phyloP scores from a whole-genome alignment of 257 asterid genomes.

The Rauvolfia tetraphylla region DNA sequence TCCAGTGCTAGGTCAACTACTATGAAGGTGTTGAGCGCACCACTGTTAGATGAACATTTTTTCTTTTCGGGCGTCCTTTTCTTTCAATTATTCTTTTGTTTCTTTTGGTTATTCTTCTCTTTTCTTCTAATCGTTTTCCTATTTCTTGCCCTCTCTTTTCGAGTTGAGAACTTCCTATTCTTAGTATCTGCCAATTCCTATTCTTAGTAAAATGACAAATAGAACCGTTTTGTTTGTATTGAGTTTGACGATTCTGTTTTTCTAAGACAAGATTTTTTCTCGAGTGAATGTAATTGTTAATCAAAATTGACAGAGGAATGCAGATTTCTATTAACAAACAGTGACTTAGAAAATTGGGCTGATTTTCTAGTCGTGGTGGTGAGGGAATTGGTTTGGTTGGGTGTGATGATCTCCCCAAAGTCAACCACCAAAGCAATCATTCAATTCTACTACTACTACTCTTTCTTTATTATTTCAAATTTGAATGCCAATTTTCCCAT shows the following conservation, averaged over 20 bases:
- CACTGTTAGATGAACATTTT: background rate
- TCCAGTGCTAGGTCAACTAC: background rate
- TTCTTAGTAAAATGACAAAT: background rate
- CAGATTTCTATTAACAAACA: background rate
- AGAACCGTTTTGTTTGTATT: background rate
- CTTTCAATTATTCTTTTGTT: background rate
- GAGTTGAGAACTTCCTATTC: background rate
- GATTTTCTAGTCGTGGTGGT: background rate
- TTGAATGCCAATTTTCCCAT: background rate
- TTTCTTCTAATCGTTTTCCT: background rate
- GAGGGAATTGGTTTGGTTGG: constrained; percentile 1
- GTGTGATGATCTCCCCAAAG: constrained; percentile 2
- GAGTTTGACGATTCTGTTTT: background rate
- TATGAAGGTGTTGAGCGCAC: background rate
- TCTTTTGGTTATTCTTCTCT: background rate
- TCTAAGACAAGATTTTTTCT: background rate
- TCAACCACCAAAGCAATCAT: constrained; percentile 13
- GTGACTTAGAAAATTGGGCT: background rate
- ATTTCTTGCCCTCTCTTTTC: background rate
- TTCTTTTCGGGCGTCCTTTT: background rate
- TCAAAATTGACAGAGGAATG: background rate
- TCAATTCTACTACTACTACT: background rate
- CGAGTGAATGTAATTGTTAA: background rate
- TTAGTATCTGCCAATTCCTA: background rate
- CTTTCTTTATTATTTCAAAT: constrained; percentile 4